phyloP scores from a whole-genome alignment of 495 filamentous ascomycete genomes.

The Penicillium bovifimosum region DNA sequence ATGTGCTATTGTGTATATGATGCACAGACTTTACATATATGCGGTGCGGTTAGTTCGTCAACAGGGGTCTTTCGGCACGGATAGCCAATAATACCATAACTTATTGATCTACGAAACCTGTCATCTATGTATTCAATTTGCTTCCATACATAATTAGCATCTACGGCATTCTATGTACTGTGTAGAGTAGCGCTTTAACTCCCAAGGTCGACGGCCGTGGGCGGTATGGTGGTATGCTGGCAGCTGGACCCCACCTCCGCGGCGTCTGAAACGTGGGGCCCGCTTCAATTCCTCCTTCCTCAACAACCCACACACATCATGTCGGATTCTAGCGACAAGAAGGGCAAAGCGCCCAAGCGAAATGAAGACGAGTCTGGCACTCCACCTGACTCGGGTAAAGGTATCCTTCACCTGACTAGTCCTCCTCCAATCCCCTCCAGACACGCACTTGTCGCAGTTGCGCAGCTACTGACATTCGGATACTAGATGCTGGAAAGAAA shows the following conservation, averaged over 20 bases:
- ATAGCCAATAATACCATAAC: no score
- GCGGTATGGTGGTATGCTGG: neutral
- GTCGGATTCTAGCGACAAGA: constrained; percentile 32
- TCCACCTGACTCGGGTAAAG: constrained; percentile 1
- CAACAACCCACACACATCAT: constrained; percentile 20
- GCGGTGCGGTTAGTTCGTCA: no score
- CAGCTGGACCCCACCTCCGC: constrained; percentile 7
- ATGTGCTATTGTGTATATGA: neutral
- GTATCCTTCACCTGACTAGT: constrained; percentile 4
- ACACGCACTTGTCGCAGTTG: neutral
- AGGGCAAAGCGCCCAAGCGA: constrained; percentile 36
- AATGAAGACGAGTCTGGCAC: constrained; percentile 13
- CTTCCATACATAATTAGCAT: neutral
- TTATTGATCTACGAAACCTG: no score
- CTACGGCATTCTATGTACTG: neutral
- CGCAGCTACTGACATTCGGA: constrained; percentile 11
- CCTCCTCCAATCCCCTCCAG: neutral
- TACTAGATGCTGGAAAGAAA: constrained; percentile 30
- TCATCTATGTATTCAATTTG: no score
- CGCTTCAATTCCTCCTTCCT: constrained; percentile 16
- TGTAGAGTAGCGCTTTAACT: neutral
- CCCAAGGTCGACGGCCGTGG: neutral
- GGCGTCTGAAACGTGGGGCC: constrained; percentile 32
- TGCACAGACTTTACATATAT: neutral
- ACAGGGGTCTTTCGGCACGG: no score